These are phyloP conservation scores for Trapa bicornis DNA, from an alignment of 345 rosid species.

Conservation along the genomic window DNA sequence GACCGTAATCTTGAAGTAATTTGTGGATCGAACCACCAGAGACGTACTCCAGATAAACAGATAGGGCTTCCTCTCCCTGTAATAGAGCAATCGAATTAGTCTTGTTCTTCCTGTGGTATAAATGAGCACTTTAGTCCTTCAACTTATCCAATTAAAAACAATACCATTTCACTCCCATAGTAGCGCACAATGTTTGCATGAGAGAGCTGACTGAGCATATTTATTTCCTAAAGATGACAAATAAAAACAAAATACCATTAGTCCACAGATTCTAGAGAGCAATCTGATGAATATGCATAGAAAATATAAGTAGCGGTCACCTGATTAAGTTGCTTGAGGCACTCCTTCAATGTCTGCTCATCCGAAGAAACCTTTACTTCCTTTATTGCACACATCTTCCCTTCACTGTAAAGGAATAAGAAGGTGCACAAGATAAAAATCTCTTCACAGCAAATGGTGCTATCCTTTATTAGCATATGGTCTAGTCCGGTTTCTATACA, in stretches of 20 bases:
- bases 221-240: slow-evolving; percentile 61
- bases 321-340: slow-evolving; percentile 90
- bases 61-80: slow-evolving; percentile 79
- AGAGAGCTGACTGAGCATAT: slow-evolving; percentile 72
- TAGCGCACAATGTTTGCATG: slow-evolving; percentile 90
- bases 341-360: slow-evolving; percentile 70
- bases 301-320: slow-evolving; percentile 18
- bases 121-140: not conserved
- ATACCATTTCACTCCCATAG: slow-evolving; percentile 91
- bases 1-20: slow-evolving; percentile 86
- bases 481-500: not conserved
- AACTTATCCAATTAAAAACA: not conserved
- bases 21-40: slow-evolving; percentile 96
- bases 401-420: slow-evolving; percentile 37
- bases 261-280: not conserved
- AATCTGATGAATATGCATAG: not conserved
- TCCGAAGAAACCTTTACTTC: slow-evolving; percentile 80
- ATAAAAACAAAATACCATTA: not conserved
- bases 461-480: not conserved
- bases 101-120: too few relatives aligned
- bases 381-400: slow-evolving; percentile 93
- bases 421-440: slow-evolving; percentile 4
- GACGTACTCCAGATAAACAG: slow-evolving; percentile 88
- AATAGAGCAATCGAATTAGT: slow-evolving; percentile 4
- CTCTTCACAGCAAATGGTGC: not conserved